Percentiles rank a stretch among this genome's conserved stretches.
Conservation (phyloP, 2,329 filamentous ascomycete species). For the Beauveria sp. region DNA sequence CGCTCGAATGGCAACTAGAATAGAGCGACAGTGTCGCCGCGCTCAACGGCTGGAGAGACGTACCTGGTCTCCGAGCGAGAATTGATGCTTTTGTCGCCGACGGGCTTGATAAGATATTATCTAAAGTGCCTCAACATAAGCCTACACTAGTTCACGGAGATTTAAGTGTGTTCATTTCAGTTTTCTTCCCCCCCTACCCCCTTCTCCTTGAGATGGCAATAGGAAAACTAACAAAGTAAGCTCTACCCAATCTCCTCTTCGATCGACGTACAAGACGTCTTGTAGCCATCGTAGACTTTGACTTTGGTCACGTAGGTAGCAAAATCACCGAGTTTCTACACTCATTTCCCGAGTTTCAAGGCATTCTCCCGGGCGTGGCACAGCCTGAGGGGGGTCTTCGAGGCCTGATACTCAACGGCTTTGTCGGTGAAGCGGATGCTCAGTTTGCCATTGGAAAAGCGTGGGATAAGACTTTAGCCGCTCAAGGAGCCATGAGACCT, state of each 20-base stretch:
- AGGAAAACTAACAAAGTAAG: background rate
- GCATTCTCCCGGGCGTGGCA: background rate
- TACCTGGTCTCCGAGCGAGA: background rate
- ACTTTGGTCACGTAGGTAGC: constrained; percentile 6
- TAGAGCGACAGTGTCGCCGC: background rate
- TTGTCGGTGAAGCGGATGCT: background rate
- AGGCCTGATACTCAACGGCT: background rate
- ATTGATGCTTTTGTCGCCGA: constrained; percentile 2
- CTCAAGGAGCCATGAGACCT: background rate
- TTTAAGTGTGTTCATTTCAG: background rate
- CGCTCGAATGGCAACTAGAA: constrained; percentile 2
- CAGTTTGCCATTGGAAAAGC: background rate
- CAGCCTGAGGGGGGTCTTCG: background rate
- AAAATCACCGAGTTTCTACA: background rate
- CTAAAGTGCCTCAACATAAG: background rate
- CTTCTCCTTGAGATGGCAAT: background rate
- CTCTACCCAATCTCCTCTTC: constrained; percentile 5
- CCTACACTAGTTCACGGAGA: constrained; percentile 7
- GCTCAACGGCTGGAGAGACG: background rate
- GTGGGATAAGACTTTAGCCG: background rate
- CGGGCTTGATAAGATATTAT: background rate
- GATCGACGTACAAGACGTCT: background rate
- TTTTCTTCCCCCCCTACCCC: background rate
- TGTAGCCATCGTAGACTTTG: background rate
- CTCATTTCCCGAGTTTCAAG: constrained; percentile 1